Percentiles rank a stretch among this genome's conserved stretches.
phyloP scores from a whole-genome alignment of 768 basidiomycete genomes.

The Lactarius indigo region DNA sequence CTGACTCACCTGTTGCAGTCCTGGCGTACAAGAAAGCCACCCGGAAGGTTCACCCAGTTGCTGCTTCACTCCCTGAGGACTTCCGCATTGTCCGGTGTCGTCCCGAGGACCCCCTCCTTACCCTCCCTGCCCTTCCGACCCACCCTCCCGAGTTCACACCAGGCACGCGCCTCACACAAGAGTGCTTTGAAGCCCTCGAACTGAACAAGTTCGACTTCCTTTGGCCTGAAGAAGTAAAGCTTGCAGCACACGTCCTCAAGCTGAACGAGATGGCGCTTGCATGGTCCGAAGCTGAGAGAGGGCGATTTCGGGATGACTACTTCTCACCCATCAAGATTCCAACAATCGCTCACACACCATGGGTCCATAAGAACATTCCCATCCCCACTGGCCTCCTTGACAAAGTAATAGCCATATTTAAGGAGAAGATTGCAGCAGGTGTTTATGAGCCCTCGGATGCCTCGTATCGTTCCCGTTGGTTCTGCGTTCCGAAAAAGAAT shows the following conservation, averaged over 20 bases:
- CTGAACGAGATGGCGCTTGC: too few relatives aligned
- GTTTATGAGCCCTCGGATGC: slow-evolving; percentile 30
- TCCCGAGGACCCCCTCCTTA: background rate
- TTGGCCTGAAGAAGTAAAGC: too few relatives aligned
- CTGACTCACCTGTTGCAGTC: background rate
- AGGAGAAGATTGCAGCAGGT: slow-evolving; percentile 13
- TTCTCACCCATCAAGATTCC: background rate
- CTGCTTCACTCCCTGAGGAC: background rate
- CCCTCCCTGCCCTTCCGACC: background rate
- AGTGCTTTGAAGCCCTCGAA: background rate
- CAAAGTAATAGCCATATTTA: background rate
- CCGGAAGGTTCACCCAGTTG: background rate
- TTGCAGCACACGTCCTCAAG: too few relatives aligned
- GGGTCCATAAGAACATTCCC: too few relatives aligned
- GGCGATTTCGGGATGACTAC: background rate
- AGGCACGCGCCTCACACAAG: background rate
- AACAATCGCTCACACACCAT: background rate
- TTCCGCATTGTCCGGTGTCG: background rate
- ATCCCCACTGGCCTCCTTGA: too few relatives aligned
- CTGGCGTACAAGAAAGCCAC: background rate
- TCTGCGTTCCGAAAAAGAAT: background rate
- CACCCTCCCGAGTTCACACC: background rate
- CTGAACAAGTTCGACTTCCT: background rate
- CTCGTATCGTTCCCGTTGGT: background rate
- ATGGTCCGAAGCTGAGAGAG: too few relatives aligned